Conservation (phyloP, 2,329 filamentous ascomycete species). For the Colletotrichum sp. region DNA sequence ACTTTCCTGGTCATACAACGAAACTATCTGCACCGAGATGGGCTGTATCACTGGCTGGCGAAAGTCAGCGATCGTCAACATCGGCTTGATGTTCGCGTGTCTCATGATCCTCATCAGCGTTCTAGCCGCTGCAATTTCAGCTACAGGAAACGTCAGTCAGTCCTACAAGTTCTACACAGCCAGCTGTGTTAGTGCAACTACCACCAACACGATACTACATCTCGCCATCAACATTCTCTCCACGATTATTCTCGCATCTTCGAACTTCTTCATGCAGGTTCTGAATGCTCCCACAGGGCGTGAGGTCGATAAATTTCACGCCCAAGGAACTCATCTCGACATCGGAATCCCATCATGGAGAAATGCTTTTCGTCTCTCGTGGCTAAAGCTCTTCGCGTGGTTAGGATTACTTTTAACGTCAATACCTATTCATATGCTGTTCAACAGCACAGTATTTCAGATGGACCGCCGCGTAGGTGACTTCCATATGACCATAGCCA, state of each 20-base stretch:
- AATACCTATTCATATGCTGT: constrained; percentile 31
- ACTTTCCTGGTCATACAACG: no score
- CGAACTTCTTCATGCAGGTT: constrained; percentile 25
- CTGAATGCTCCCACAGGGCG: constrained; percentile 9
- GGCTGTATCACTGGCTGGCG: no score
- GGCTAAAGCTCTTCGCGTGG: constrained; percentile 26
- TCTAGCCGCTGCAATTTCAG: neutral
- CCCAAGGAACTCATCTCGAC: constrained; percentile 41
- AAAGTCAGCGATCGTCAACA: no score
- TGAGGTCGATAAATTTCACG: constrained; percentile 46
- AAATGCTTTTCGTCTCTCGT: constrained; percentile 30
- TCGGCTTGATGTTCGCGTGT: no score
- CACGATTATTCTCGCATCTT: constrained; percentile 7
- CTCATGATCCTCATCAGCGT: neutral
- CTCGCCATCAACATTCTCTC: constrained; percentile 47
- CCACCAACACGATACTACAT: constrained; percentile 34
- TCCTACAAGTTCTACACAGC: neutral
- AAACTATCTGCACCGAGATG: no score
- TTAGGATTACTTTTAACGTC: constrained; percentile 25
- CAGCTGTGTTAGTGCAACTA: neutral
- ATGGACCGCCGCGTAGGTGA: constrained; percentile 11
- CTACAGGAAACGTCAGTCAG: neutral
- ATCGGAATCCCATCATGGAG: constrained; percentile 48
- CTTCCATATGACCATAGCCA: constrained; percentile 18
- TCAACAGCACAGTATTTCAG: constrained; percentile 22